These are phyloP conservation scores for Monosporascus sp. DNA, from an alignment of 2,329 filamentous ascomycete species.

Conservation along the genomic window DNA sequence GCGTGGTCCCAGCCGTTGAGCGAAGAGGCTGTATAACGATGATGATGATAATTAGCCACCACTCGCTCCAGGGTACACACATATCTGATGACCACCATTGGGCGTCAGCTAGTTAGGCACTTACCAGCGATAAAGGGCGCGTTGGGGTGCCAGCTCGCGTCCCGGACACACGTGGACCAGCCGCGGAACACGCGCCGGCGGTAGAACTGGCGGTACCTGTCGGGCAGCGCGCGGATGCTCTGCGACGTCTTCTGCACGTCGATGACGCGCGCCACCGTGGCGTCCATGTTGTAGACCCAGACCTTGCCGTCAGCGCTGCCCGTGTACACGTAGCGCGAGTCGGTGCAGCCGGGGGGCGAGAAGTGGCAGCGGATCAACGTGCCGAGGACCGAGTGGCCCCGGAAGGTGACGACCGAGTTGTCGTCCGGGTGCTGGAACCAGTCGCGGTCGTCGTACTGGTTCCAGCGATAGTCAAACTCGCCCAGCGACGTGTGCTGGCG, in stretches of 20 bases:
- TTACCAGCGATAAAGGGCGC: constrained; percentile 69
- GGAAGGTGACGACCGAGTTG: constrained; percentile 89
- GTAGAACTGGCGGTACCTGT: constrained; percentile 47
- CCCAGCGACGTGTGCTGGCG: constrained; percentile 46
- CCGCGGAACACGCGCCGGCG: constrained; percentile 48
- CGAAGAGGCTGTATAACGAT: constrained; percentile 56
- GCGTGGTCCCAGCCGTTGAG: constrained; percentile 75
- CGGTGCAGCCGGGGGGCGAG: constrained; percentile 76
- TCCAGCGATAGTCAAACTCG: constrained; percentile 70
- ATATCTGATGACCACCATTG: no score
- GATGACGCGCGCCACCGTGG: constrained; percentile 70
- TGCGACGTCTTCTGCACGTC: constrained; percentile 70
- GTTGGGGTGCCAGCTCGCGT: constrained; percentile 86
- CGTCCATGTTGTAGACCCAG: constrained; percentile 90
- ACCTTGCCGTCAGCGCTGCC: constrained; percentile 87
- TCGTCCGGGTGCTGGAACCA: constrained; percentile 75
- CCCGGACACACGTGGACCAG: constrained; percentile 77
- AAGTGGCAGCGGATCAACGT: constrained; percentile 96
- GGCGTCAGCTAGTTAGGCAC: constrained; percentile 9
- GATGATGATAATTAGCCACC: background rate
- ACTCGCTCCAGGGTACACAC: no score
- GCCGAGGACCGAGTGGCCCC: constrained; percentile 80
- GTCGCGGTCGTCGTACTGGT: constrained; percentile 56
- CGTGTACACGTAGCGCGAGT: constrained; percentile 88
- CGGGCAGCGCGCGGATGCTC: constrained; percentile 52